Evolutionary conservation across 805 yeast genomes (phyloP).

Genomic region (Kuraishia borneana): DNA sequence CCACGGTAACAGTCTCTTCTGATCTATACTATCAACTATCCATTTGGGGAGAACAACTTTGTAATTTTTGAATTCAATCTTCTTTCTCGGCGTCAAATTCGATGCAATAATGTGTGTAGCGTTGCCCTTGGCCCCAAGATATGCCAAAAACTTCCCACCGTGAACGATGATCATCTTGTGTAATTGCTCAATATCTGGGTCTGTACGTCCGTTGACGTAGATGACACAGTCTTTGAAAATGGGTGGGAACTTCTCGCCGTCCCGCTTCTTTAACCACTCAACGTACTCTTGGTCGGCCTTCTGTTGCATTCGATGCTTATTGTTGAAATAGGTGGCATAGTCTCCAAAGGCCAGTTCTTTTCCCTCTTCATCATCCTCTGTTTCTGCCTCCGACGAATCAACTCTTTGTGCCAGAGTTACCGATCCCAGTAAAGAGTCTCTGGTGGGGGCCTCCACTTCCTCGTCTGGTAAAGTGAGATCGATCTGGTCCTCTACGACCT

Average conservation of each 20-base stretch:
- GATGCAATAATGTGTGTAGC: conserved; percentile 84
- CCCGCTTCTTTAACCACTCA: conserved; percentile 34
- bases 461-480: conserved; percentile 5
- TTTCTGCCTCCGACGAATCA: neutral
- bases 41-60: conserved; percentile 77
- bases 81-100: conserved; percentile 66
- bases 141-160: conserved; percentile 73
- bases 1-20: conserved; percentile 52
- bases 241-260: conserved; percentile 15
- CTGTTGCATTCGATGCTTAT: conserved; percentile 55
- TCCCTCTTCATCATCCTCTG: conserved; percentile 2
- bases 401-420: neutral
- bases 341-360: conserved; percentile 48
- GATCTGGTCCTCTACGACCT: conserved; percentile 4
- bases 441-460: neutral
- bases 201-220: conserved; percentile 84
- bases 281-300: conserved; percentile 37
- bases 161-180: conserved; percentile 61
- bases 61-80: conserved; percentile 49
- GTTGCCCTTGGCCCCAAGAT: conserved; percentile 54
- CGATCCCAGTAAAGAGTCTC: neutral
- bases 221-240: conserved; percentile 57
- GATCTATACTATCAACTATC: conserved; percentile 56
- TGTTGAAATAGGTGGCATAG: conserved; percentile 49
- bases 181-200: conserved; percentile 64